phyloP scores from a whole-genome alignment of 306 rosid genomes.

The Astragalus glycyphyllos region DNA sequence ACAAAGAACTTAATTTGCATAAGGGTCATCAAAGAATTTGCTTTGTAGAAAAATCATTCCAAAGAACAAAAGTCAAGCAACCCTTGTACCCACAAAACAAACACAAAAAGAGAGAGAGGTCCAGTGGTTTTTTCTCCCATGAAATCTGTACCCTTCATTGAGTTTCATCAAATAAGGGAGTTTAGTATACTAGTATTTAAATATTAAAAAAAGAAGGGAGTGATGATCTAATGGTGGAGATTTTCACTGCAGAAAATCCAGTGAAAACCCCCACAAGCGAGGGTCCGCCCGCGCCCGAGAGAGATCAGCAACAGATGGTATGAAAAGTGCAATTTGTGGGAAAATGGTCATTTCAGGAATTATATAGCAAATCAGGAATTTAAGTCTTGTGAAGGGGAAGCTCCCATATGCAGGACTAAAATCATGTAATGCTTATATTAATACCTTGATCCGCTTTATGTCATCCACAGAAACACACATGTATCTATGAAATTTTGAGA shows the following conservation, averaged over 20 bases:
- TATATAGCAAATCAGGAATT: conserved; percentile 16
- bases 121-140: too few species aligned
- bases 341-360: background rate
- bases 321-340: conserved; percentile 1
- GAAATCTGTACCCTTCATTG: too few species aligned
- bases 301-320: conserved; percentile 18
- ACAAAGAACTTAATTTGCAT: conserved; percentile 33
- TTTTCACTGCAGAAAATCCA: too few species aligned
- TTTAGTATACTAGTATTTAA: too few species aligned
- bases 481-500: conserved; percentile 12
- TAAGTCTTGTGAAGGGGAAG: conserved; percentile 4
- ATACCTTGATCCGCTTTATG: conserved; percentile 11
- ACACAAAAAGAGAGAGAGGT: background rate
- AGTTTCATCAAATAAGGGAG: too few species aligned
- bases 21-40: conserved; percentile 13
- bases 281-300: background rate
- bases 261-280: too few species aligned
- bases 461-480: conserved; percentile 13
- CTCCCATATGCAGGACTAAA: conserved; percentile 17
- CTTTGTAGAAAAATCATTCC: conserved; percentile 13
- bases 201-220: too few species aligned
- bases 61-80: conserved; percentile 9
- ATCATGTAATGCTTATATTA: conserved; percentile 20
- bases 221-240: too few species aligned
- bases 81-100: conserved; percentile 20